Evolutionary conservation across 306 rosid species (phyloP).

Genomic region (Quercus berberidifolia): DNA sequence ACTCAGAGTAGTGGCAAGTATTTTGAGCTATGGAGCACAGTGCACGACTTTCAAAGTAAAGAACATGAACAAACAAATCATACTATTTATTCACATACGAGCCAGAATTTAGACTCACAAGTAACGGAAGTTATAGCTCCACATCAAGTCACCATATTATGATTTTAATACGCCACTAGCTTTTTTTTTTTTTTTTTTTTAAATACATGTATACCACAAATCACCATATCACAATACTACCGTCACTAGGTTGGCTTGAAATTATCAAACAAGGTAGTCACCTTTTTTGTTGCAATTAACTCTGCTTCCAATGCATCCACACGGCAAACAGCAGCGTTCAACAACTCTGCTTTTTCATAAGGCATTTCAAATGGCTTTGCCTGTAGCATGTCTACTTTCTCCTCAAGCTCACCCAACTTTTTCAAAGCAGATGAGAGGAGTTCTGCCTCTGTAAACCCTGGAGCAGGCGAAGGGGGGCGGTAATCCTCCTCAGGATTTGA

Average conservation of each 20-base stretch:
- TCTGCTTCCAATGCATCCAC: slow-evolving; percentile 92
- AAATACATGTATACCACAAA: neutral
- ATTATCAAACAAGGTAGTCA: slow-evolving; percentile 11
- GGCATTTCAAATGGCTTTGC: slow-evolving; percentile 83
- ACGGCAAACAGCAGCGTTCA: slow-evolving; percentile 86
- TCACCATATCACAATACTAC: neutral
- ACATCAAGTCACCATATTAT: neutral
- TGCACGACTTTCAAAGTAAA: neutral
- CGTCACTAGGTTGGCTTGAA: neutral
- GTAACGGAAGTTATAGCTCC: neutral
- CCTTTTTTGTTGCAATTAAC: slow-evolving; percentile 81
- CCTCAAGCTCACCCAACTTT: slow-evolving; percentile 69
- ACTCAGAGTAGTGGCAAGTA: neutral
- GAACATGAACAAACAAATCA: neutral
- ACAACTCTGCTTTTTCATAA: slow-evolving; percentile 73
- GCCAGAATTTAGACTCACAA: neutral
- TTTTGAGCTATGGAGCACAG: neutral
- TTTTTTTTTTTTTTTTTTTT: neutral
- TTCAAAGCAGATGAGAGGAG: slow-evolving; percentile 51
- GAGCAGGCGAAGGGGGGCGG: slow-evolving; percentile 60
- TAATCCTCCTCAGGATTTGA: slow-evolving; percentile 43
- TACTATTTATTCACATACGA: neutral
- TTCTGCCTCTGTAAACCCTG: slow-evolving; percentile 30
- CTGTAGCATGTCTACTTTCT: slow-evolving; percentile 61
- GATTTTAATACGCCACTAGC: neutral